Percentiles rank a stretch among this genome's conserved stretches.
Conservation (phyloP, 306 rosid species). For the Vicia faba region DNA sequence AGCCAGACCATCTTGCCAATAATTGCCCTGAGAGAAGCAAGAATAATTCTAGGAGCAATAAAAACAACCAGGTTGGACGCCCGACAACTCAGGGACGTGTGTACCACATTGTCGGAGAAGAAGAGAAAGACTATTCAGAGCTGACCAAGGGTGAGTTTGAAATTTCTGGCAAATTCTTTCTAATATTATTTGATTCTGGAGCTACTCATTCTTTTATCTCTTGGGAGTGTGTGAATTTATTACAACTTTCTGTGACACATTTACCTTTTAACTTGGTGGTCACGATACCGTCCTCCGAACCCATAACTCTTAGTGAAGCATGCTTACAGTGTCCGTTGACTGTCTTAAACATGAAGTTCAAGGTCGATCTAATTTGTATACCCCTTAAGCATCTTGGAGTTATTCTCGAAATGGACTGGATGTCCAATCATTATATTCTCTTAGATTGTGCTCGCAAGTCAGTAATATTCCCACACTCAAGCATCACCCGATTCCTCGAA, state of each 20-base stretch:
- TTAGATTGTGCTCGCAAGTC: too few species aligned
- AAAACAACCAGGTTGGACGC: background rate
- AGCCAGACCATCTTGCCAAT: background rate
- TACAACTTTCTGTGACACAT: background rate
- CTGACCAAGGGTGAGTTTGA: background rate
- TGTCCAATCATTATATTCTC: too few species aligned
- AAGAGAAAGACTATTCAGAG: background rate
- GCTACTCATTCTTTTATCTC: too few species aligned
- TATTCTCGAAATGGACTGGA: too few species aligned
- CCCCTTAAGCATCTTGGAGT: too few species aligned
- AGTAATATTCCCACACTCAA: too few species aligned
- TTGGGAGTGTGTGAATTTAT: background rate
- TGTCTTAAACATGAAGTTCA: too few species aligned
- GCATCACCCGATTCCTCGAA: too few species aligned
- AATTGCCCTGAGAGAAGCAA: background rate
- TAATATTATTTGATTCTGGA: too few species aligned
- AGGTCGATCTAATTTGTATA: too few species aligned
- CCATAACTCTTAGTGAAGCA: background rate
- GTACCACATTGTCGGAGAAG: background rate
- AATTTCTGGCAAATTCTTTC: background rate
- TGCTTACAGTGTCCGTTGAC: background rate
- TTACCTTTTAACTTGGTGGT: background rate
- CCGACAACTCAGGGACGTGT: background rate
- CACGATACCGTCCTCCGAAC: background rate
- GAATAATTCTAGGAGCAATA: background rate